Evolutionary conservation across 176 grass and related monocot species (phyloP).

Genomic region (Ampelocalamus luodianensis): DNA sequence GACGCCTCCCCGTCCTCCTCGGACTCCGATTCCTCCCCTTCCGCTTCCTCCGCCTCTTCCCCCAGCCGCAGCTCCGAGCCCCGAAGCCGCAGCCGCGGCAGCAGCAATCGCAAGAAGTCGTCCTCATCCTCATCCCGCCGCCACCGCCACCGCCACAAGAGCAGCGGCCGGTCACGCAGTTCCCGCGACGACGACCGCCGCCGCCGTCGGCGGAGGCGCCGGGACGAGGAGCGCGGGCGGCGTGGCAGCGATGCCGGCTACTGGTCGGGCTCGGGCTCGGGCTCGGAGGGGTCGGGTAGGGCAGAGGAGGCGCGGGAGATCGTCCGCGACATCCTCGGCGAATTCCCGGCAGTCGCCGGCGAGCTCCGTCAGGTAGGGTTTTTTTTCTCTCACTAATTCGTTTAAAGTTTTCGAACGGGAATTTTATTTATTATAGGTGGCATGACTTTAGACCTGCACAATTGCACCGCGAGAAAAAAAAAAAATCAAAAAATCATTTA

Average conservation of each 20-base stretch:
- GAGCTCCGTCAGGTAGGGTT: slow-evolving; percentile 70
- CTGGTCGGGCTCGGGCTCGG: slow-evolving; percentile 45
- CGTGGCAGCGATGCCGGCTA: neutral
- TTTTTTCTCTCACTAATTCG: neutral
- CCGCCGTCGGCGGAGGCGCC: slow-evolving; percentile 16
- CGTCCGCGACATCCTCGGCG: slow-evolving; percentile 55
- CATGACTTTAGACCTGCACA: neutral
- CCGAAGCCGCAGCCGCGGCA: slow-evolving; percentile 44
- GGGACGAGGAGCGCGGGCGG: slow-evolving; percentile 30
- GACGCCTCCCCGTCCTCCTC: slow-evolving; percentile 1
- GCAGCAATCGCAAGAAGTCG: slow-evolving; percentile 46
- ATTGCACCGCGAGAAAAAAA: neutral
- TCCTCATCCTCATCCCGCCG: slow-evolving; percentile 40
- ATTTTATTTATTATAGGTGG: neutral
- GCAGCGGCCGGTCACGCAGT: slow-evolving; percentile 44
- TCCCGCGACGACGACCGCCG: slow-evolving; percentile 44
- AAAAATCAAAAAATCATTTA: neutral
- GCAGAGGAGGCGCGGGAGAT: slow-evolving; percentile 64
- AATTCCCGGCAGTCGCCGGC: slow-evolving; percentile 56
- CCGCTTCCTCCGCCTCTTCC: slow-evolving; percentile 37
- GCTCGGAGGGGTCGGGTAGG: slow-evolving; percentile 32
- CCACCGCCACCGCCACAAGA: slow-evolving; percentile 46
- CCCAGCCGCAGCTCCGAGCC: slow-evolving; percentile 53
- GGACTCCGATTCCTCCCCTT: slow-evolving; percentile 19
- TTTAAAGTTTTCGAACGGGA: neutral